Base-by-base conservation (phyloP, 1,139 yeast genomes). In the Candida sp. region DNA sequence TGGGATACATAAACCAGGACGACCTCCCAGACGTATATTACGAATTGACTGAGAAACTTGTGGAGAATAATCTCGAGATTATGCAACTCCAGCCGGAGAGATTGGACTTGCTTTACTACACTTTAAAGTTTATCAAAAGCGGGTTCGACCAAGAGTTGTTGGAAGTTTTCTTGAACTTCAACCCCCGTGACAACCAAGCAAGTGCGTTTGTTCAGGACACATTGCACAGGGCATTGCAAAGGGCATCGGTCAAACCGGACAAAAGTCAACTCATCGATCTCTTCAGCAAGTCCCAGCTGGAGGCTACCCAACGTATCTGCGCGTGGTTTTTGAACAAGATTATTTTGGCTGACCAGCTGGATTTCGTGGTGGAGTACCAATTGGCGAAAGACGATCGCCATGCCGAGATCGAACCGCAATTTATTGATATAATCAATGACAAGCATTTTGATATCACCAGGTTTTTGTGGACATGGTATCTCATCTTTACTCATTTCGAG, bases 401-500 rank as follows among this genome's bases (percentile, higher is more conserved):
- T 43, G 56, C 77, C 3, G 62, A 65, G 35, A 66, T 83, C 30
- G 83, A 85, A 0, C 55, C 55, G 1, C 39, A 39, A 0, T 62
- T 84, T 30, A 53, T 79, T 7, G 57, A 66, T 0, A 65, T 66
- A 33, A 26, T 49, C 5, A 27, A 40, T 6, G 25, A 46, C 17
- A 38, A 47, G 7, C 49, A 53, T 11, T 35, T 12, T 31, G 60
- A 57, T 2, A 69, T 75, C 30, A 65, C 78, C 42, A 73, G 70
- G 39, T 89, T 82, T 61, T 62, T 90, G 43, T 85, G 91, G 85
- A 73, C 85, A 42, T 92, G 97, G 96, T 71, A 72, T 51, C 68
- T 90, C 50, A 66, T 89, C 0, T 78, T 89, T 57, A 73, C 72
- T 31, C 85, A 85, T 63, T 89, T 92, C 63, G 79, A 81, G 49